These are phyloP conservation scores for Clonostachys solani DNA, from an alignment of 2,329 filamentous ascomycete genomes.

Conservation along the genomic window DNA sequence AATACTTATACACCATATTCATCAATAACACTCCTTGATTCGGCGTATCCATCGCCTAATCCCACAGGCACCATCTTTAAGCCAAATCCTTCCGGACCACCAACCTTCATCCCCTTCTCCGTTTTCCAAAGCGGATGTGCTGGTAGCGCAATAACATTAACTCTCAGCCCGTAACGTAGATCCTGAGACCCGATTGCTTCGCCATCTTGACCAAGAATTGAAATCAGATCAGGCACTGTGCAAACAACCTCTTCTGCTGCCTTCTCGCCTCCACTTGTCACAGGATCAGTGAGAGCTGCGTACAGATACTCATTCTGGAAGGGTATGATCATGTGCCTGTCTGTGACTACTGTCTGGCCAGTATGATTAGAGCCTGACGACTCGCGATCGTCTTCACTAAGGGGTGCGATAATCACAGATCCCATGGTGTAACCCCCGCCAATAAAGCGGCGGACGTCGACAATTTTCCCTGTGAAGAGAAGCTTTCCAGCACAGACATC, in stretches of 20 bases:
- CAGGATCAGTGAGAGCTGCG: conserved; percentile 22
- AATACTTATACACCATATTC: too few species aligned
- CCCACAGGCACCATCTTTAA: conserved; percentile 12
- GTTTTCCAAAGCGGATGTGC: conserved; percentile 46
- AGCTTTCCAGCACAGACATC: conserved; percentile 16
- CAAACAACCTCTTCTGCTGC: conserved; percentile 22
- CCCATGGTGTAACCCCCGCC: conserved; percentile 35
- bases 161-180: conserved; percentile 43
- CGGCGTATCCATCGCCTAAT: too few species aligned
- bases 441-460: conserved; percentile 29
- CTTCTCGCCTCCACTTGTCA: conserved; percentile 6
- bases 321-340: conserved; percentile 28
- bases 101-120: conserved; percentile 22
- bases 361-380: neutral
- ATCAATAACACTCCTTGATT: too few species aligned
- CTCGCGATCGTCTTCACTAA: conserved; percentile 5
- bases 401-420: conserved; percentile 24
- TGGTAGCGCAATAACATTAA: conserved; percentile 43
- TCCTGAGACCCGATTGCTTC: conserved; percentile 46
- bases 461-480: conserved; percentile 32
- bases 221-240: conserved; percentile 29
- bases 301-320: conserved; percentile 37
- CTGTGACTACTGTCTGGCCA: conserved; percentile 5
- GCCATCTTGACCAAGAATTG: conserved; percentile 33
- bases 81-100: conserved; percentile 25